Evolutionary conservation across 2,329 filamentous ascomycete genomes (phyloP).

Genomic region (Allantophomopsis lycopodina): DNA sequence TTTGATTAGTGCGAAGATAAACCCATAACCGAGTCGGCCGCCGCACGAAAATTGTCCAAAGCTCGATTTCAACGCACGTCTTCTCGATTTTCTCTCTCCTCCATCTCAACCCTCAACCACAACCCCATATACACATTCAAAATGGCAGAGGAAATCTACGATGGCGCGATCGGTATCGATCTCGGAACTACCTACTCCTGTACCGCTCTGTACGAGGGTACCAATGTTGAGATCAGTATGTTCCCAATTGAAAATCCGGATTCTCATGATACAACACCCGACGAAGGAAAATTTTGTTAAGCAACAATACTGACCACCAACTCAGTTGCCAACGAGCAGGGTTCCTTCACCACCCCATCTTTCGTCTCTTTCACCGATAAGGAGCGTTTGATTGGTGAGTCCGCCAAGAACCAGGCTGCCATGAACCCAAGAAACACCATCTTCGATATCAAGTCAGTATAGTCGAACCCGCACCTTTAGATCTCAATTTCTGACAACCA

Average conservation of each 20-base stretch:
- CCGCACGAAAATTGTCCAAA: too few species aligned
- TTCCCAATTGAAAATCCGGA: slow-evolving; percentile 2
- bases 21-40: too few species aligned
- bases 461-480: neutral
- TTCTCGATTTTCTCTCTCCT: too few species aligned
- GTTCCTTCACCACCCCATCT: slow-evolving; percentile 95
- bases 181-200: slow-evolving; percentile 99
- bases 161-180: slow-evolving; percentile 99
- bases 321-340: slow-evolving; percentile 94
- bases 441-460: slow-evolving; percentile 92
- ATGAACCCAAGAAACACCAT: slow-evolving; percentile 98
- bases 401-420: slow-evolving; percentile 98
- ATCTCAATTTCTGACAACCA: neutral
- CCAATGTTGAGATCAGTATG: slow-evolving; percentile 96
- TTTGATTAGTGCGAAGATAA: too few species aligned
- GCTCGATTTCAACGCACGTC: too few species aligned
- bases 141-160: slow-evolving; percentile 97
- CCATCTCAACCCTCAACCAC: too few species aligned
- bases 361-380: slow-evolving; percentile 99
- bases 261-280: too few species aligned
- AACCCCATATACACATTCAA: slow-evolving; percentile 23
- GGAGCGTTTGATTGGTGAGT: slow-evolving; percentile 98
- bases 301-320: neutral
- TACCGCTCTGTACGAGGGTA: slow-evolving; percentile 98
- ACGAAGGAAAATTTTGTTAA: too few species aligned